Percentiles rank a stretch among this genome's conserved stretches.
phyloP scores from a whole-genome alignment of 345 rosid species.

The Citropsis articulata region DNA sequence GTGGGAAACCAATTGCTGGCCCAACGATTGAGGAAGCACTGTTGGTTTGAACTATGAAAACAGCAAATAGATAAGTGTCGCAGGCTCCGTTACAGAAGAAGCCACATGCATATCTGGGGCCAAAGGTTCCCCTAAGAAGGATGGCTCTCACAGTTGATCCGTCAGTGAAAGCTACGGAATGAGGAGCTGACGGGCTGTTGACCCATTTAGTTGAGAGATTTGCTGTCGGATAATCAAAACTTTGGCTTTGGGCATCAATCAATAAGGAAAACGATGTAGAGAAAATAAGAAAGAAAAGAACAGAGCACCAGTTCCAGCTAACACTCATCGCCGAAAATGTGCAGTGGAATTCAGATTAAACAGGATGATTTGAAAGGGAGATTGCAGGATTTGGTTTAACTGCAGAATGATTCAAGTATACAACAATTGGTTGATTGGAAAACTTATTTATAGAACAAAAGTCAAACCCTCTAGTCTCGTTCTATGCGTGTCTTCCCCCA shows the following conservation, averaged over 20 bases:
- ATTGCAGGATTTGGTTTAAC: background rate
- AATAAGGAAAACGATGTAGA: background rate
- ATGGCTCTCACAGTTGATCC: slow-evolving; percentile 23
- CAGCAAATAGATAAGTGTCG: slow-evolving; percentile 14
- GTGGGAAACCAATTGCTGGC: slow-evolving; percentile 14
- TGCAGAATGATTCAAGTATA: background rate
- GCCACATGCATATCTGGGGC: slow-evolving; percentile 23
- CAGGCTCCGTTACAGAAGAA: slow-evolving; percentile 19
- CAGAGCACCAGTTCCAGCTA: background rate
- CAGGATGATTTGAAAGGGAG: background rate
- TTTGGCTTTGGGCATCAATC: background rate
- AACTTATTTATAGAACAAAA: background rate
- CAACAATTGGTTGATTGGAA: background rate
- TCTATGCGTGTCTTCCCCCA: no score
- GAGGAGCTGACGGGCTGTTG: background rate
- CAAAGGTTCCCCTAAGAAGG: slow-evolving; percentile 24
- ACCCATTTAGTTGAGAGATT: slow-evolving; percentile 27
- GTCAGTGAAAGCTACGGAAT: background rate
- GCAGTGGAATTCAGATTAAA: no score
- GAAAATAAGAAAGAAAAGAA: background rate
- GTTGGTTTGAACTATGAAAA: slow-evolving; percentile 19
- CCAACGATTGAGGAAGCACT: slow-evolving; percentile 1
- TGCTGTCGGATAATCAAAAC: slow-evolving; percentile 23
- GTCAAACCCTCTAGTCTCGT: background rate
- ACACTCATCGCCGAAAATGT: background rate